A percentile compares a stretch with the other conserved stretches of the same genome.
Conservation (phyloP, 225 moss, liverwort and hornwort genomes). For the Bryum argenteum region DNA sequence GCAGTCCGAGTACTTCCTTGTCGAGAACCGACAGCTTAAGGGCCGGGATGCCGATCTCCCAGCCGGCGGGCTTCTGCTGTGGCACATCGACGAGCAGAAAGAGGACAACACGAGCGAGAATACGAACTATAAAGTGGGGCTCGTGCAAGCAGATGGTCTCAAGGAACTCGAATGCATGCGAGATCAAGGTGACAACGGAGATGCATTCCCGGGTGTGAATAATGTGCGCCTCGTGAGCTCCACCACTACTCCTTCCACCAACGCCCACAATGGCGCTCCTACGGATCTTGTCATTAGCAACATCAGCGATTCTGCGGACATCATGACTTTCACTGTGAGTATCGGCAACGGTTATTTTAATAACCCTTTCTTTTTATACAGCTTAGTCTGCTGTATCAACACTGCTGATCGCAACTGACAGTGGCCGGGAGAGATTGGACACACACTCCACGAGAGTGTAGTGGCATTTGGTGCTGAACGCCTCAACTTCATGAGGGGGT, state of each 20-base stretch:
- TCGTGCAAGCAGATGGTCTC: conserved; percentile 30
- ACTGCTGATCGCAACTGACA: no score
- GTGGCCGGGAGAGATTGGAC: no score
- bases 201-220: conserved; percentile 25
- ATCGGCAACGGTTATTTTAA: background rate
- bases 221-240: conserved; percentile 18
- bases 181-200: conserved; percentile 27
- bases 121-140: conserved; percentile 30
- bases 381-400: no score
- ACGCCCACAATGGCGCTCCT: conserved; percentile 25
- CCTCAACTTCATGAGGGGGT: no score
- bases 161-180: conserved; percentile 23
- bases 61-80: conserved; percentile 24
- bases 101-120: conserved; percentile 30
- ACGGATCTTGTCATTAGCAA: conserved; percentile 25
- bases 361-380: no score
- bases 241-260: conserved; percentile 28
- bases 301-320: conserved; percentile 27
- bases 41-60: conserved; percentile 32
- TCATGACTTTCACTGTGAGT: conserved; percentile 33
- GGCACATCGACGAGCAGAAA: conserved; percentile 40
- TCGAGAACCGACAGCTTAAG: conserved; percentile 33
- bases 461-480: no score
- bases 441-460: no score
- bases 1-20: conserved; percentile 23